Base-by-base conservation (phyloP, 768 basidiomycete genomes). In the Lentinula edodes region DNA sequence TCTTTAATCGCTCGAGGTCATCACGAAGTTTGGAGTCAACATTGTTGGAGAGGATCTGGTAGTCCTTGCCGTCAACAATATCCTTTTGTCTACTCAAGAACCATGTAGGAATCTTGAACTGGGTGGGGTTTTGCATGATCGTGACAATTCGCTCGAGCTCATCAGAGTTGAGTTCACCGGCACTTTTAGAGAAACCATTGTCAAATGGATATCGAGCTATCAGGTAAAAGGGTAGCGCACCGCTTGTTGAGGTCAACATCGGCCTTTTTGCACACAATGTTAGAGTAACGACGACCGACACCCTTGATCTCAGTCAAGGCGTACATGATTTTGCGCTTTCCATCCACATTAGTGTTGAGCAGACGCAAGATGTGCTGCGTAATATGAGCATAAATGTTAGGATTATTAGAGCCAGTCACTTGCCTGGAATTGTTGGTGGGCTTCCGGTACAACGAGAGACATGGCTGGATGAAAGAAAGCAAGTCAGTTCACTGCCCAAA, bases 241-340 rank as follows among this genome's bases (percentile, higher is more conserved):
- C 97, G 92, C 81, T 99, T 99, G 83, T 85, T 93, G 64, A 99
- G 86, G 73, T 98, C 96, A 45, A 99, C 93, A 80, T 98, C 97
- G 64, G 97, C 97, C 83, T 99, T 99, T 81, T 98, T 98, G 88
- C 97, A 98, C 68, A 98, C 96, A 71, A 98, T 79, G 80, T 98
- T 98, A 73, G 97, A 89, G 80, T 98, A 99, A 58, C 97, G 91
- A 66, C 97, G 90, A 71, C 97, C 97, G 63, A 99, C 97, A 87
- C 97, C 97, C 85, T 98, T 98, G 85, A 99, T 99, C 83, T 99
- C 97, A 52, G 97, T 98, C 82, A 98, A 76, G 70, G 97, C 96
- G 76, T 94, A 98, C 91, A 94, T 98, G 77, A 99, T 90, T 83
- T 99, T 99, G 70, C 97, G 89, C 75, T 96, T 95, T 68, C 97